phyloP scores from a whole-genome alignment of 73 alveolate species.

The Urostyla sp. region DNA sequence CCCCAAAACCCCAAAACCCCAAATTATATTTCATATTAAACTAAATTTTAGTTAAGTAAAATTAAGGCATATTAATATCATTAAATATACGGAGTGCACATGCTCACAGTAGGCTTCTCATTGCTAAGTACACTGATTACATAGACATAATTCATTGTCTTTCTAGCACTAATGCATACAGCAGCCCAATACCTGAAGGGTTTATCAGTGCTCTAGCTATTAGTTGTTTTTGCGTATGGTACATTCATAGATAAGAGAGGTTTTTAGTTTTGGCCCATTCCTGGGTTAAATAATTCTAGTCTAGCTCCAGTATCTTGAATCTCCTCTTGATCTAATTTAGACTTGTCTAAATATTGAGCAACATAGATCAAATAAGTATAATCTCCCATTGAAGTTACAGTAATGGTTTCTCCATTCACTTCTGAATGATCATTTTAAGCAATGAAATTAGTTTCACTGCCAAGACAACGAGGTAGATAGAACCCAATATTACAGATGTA shows the following conservation, averaged over 20 bases:
- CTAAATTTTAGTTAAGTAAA: neutral
- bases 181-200: conserved; percentile 58
- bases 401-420: conserved; percentile 25
- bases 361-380: conserved; percentile 29
- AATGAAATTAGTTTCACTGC: conserved; percentile 21
- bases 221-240: conserved; percentile 2
- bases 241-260: conserved; percentile 22
- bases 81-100: neutral
- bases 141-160: neutral
- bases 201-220: neutral
- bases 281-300: conserved; percentile 14
- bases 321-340: neutral
- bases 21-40: too few species aligned
- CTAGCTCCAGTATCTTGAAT: conserved; percentile 24
- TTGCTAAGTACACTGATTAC: neutral
- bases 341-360: conserved; percentile 32
- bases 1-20: conserved; percentile 40
- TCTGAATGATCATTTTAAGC: conserved; percentile 16
- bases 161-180: conserved; percentile 27
- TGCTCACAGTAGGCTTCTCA: conserved; percentile 35
- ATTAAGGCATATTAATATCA: neutral
- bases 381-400: conserved; percentile 15
- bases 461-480: conserved; percentile 28
- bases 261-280: neutral
- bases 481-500: conserved; percentile 22